A percentile compares a stretch with the other conserved stretches of the same genome.
Evolutionary conservation across 208 protist genomes (phyloP).

Genomic region (Leishmania major): DNA sequence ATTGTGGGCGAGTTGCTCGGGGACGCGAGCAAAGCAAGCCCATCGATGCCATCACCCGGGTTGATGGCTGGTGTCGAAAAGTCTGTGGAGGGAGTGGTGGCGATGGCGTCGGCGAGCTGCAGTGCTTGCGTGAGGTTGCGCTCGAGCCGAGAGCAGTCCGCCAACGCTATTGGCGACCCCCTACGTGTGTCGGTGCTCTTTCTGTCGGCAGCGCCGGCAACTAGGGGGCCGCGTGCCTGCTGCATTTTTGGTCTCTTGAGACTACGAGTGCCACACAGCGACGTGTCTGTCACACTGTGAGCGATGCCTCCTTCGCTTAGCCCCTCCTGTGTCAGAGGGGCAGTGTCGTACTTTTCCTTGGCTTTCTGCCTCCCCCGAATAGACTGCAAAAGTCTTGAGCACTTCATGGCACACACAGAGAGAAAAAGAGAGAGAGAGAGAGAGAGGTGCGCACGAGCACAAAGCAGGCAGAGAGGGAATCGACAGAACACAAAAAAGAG

Average conservation of each 20-base stretch:
- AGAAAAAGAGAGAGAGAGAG: neutral
- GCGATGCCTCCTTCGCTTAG: neutral
- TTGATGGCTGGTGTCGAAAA: neutral
- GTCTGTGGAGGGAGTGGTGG: neutral
- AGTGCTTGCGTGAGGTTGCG: neutral
- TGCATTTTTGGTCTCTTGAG: neutral
- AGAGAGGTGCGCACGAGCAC: neutral
- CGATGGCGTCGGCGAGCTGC: neutral
- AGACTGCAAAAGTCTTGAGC: neutral
- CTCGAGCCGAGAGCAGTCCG: constrained; percentile 9
- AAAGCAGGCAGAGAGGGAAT: neutral
- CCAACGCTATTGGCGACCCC: neutral
- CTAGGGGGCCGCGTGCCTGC: neutral
- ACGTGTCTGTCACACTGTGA: neutral
- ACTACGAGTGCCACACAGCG: neutral
- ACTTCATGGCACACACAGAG: neutral
- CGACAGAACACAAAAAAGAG: neutral
- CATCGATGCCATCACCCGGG: neutral
- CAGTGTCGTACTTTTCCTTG: neutral
- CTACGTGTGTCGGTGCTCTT: neutral
- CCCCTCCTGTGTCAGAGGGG: neutral
- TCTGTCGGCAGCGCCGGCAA: neutral
- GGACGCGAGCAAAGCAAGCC: neutral
- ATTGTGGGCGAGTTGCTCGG: neutral
- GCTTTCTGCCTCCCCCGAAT: neutral